Base-by-base conservation (phyloP, 1,284 basidiomycete genomes). In the Ustilago xerochloae region DNA sequence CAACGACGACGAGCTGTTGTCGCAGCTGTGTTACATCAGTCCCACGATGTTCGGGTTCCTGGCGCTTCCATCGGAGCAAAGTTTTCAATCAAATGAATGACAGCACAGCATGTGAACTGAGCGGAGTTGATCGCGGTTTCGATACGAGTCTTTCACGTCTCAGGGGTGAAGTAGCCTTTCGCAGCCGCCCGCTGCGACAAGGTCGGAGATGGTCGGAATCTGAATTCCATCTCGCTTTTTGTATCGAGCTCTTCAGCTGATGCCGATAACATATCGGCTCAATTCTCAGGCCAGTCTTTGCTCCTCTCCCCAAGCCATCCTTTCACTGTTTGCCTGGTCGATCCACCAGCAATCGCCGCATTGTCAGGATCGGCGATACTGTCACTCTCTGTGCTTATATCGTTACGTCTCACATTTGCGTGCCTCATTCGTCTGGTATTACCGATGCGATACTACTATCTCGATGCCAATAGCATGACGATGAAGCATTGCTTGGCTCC, bases 181-280 rank as follows among this genome's bases (percentile, higher is more conserved):
- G 10, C 26, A 43, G 20, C 41, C 41, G 24, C 22, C 41, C 22
- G 26, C 6, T 15, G 41, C 22, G 10, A 26, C 12, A 15, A 55
- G 24, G 32, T 45, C 53, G 32, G 53, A 55, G 53, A 46, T 35
- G 43, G 22, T 55, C 43, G 43, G 53, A 46, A 55, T 30, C 18
- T 43, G 32, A 46, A 47, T 28, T 26, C 20, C 43, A 6, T 7
- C 20, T 26, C 7, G 41, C 41, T 41, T 20, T n/a, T 8, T 22
- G 7, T 41, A 9, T 9, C 38, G 13, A 41, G 18, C 38, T 20
- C n/a, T 6, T 41, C 22, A 13, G 9, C 38, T 20, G n/a, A n/a
- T 41, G 38, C n/a, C n/a, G 15, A 48, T 7, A 30, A 30, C 28
- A 48, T 16, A 45, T 10, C 16, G 10, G 32, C 32, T 33, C 32